A percentile compares a stretch with the other conserved stretches of the same genome.
Evolutionary conservation across 2,329 filamentous ascomycete genomes (phyloP).

Genomic region (Fusarium miscanthi): DNA sequence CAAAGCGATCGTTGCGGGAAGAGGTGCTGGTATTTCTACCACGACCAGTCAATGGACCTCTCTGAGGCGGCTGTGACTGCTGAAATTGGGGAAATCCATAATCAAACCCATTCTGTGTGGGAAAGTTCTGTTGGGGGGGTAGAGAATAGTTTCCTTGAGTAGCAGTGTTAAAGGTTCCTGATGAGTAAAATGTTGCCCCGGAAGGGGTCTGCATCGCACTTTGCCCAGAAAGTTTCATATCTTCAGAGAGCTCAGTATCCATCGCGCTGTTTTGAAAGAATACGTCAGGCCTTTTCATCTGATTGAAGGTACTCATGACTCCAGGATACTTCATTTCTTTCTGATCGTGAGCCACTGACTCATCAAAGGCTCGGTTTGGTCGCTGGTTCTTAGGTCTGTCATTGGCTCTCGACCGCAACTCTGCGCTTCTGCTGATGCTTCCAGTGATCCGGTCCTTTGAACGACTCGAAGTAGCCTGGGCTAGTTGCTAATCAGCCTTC

Average conservation of each 20-base stretch:
- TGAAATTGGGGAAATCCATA: constrained; percentile 10
- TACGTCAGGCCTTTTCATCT: background rate
- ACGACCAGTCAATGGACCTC: background rate
- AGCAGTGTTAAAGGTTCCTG: background rate
- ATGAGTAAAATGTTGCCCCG: constrained; percentile 7
- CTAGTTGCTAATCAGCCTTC: constrained; percentile 41
- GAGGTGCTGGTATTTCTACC: constrained; percentile 12
- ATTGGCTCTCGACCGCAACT: background rate
- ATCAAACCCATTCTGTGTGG: constrained; percentile 1
- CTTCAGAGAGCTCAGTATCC: background rate
- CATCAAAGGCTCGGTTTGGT: background rate
- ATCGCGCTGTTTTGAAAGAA: background rate
- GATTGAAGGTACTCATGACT: background rate
- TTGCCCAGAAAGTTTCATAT: background rate
- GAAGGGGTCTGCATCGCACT: background rate
- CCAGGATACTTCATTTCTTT: background rate
- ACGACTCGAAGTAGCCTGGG: constrained; percentile 15
- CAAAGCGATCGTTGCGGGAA: constrained; percentile 15
- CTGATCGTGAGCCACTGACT: background rate
- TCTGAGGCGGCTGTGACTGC: constrained; percentile 5
- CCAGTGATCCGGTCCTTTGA: background rate
- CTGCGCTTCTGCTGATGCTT: constrained; percentile 7
- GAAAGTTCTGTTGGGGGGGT: background rate
- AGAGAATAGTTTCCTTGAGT: background rate
- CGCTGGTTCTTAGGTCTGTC: constrained; percentile 15